Evolutionary conservation across 345 rosid genomes (phyloP), one percentile per base, ranked within the genome.

Genomic region (Salix viminalis): DNA sequence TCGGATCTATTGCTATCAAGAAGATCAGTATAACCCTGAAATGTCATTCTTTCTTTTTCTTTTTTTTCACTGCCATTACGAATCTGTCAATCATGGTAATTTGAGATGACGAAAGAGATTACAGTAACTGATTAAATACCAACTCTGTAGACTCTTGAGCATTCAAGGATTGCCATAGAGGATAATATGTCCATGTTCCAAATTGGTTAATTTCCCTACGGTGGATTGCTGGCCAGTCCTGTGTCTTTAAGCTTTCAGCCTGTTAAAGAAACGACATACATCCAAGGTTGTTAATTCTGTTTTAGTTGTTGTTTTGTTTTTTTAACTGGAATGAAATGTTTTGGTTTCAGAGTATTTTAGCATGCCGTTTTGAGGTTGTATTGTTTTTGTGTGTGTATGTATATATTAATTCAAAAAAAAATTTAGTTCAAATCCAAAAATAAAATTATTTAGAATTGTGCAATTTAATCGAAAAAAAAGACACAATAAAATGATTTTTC

Each of bases 381-480:
- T 0, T 34, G 5, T 34, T 4, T 34, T 0, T 32, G 0, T 34
- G 0, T 34, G 0, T 34, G 0, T 34, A 0, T 34, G 0, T 4
- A 5, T 34, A 5, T 34, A 34, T 34, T 32, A 2, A 28, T 30
- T 2, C 3, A 0, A 4, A 34, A 34, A 34, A 34, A 34, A 4
- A 4, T 1, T 28, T 4, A 34, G 6, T 34, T 34, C 7, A 34
- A 34, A 34, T 34, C 7, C 7, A 34, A 34, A 34, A 34, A 34
- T 5, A 34, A 34, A 34, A 34, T 34, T 34, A 34, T 34, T 34
- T 34, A 34, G 36, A 34, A 34, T 34, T 34, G 36, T 34, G 36
- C 1, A 34, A 34, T 5, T 34, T 34, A 34, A 34, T 34, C 6
- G 5, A 34, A 34, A n/a, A 5, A 32, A 34, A 34, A 3, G 34